Percentiles rank a stretch among this genome's conserved stretches.
These are phyloP conservation scores for Malassezia furfur DNA, from an alignment of 1,284 basidiomycete species.

Conservation along the genomic window DNA sequence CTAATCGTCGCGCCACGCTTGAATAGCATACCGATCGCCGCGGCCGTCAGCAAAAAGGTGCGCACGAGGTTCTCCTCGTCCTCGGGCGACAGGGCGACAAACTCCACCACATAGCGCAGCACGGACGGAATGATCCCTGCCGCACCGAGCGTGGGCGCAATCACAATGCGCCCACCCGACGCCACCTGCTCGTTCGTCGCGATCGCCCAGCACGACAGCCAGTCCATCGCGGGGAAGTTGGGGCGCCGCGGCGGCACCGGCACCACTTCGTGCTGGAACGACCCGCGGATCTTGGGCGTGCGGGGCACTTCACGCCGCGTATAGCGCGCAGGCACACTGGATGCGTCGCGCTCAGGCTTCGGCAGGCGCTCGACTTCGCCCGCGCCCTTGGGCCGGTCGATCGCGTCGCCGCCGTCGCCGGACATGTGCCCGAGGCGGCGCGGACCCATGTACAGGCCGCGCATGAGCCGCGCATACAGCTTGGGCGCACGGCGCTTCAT, in stretches of 20 bases:
- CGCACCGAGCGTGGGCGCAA: slow-evolving; percentile 71
- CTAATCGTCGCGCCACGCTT: slow-evolving; percentile 92
- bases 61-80: slow-evolving; percentile 74
- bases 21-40: slow-evolving; percentile 89
- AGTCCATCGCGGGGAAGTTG: slow-evolving; percentile 84
- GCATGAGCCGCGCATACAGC: slow-evolving; percentile 66
- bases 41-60: slow-evolving; percentile 73
- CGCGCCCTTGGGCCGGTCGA: slow-evolving; percentile 6
- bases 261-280: slow-evolving; percentile 69
- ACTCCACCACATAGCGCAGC: slow-evolving; percentile 75
- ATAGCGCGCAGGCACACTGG: background rate
- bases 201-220: slow-evolving; percentile 56
- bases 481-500: slow-evolving; percentile 33
- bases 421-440: background rate
- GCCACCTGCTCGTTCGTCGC: slow-evolving; percentile 66
- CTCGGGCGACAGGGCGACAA: slow-evolving; percentile 60
- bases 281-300: slow-evolving; percentile 56
- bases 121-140: slow-evolving; percentile 80
- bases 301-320: slow-evolving; percentile 11
- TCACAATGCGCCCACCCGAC: slow-evolving; percentile 81
- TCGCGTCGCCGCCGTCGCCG: background rate
- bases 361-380: slow-evolving; percentile 1
- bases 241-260: slow-evolving; percentile 57
- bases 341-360: background rate
- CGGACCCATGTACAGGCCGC: slow-evolving; percentile 55